Conservation (phyloP, 2,329 filamentous ascomycete genomes). For the Nemania sp. region DNA sequence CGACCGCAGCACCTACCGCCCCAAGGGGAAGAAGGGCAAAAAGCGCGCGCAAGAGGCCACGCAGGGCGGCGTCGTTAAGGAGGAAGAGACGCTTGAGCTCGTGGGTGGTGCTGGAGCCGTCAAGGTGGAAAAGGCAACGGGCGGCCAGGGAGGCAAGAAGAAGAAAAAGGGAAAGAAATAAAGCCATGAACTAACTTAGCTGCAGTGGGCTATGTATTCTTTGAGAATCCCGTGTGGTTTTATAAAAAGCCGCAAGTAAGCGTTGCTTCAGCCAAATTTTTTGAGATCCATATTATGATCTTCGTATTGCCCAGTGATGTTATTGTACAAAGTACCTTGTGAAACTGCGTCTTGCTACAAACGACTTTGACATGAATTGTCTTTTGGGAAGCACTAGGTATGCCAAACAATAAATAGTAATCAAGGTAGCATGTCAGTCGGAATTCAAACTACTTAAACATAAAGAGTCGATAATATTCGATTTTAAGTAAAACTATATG, state of each 20-base stretch:
- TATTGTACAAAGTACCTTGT: background rate
- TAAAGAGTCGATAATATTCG: no score
- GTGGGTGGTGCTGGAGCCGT: conserved; percentile 72
- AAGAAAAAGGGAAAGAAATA: conserved; percentile 63
- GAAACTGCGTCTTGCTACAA: background rate
- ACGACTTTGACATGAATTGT: background rate
- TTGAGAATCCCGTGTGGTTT: background rate
- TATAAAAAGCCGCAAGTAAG: background rate
- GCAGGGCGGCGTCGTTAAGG: conserved; percentile 84
- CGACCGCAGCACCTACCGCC: conserved; percentile 88
- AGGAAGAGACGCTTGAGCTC: conserved; percentile 75
- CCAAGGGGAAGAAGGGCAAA: conserved; percentile 93
- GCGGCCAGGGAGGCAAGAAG: conserved; percentile 50
- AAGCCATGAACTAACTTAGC: conserved; percentile 46
- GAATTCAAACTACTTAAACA: no score
- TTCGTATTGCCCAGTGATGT: background rate
- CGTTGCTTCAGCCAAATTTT: background rate
- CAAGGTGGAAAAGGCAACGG: conserved; percentile 71
- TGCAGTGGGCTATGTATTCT: background rate
- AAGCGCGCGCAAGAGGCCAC: conserved; percentile 82
- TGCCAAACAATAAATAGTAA: background rate
- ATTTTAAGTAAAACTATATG: no score
- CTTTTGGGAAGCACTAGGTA: background rate
- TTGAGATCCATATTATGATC: background rate
- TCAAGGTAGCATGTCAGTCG: no score